phyloP scores from a whole-genome alignment of 176 grass and related monocot species.

The Puya raimondii region DNA sequence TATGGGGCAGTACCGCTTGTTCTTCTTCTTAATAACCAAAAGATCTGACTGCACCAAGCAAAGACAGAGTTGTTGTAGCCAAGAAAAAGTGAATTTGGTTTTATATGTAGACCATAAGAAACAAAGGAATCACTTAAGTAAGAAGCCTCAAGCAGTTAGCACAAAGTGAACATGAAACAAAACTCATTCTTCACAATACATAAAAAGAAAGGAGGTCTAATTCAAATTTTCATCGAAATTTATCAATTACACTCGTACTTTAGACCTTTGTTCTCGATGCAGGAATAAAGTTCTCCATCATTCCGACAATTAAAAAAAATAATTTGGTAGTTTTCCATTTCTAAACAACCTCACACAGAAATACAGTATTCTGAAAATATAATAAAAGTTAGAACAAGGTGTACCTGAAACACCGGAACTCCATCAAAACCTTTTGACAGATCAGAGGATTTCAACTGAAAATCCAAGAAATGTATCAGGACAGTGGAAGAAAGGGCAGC shows the following conservation, averaged over 20 bases:
- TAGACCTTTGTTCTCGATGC: too few relatives aligned
- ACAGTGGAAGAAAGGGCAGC: constrained; percentile 4
- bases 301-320: neutral
- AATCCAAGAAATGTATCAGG: constrained; percentile 21
- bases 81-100: constrained; percentile 7
- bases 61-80: constrained; percentile 3
- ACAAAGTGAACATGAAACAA: neutral
- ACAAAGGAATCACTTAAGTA: neutral
- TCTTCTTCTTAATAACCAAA: constrained; percentile 86
- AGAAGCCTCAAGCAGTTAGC: neutral
- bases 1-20: constrained; percentile 85
- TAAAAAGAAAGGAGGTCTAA: too few relatives aligned
- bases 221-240: too few relatives aligned
- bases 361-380: neutral
- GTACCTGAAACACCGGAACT: constrained; percentile 97
- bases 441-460: constrained; percentile 68
- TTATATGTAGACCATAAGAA: constrained; percentile 1
- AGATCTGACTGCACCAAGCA: constrained; percentile 72
- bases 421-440: constrained; percentile 86
- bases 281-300: too few relatives aligned
- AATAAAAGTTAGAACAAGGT: constrained; percentile 1
- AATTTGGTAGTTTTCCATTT: neutral
- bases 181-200: neutral
- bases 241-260: too few relatives aligned
- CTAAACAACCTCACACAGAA: neutral